Conservation (phyloP, 2,329 filamentous ascomycete species). For the Fusarium protoensiforme region DNA sequence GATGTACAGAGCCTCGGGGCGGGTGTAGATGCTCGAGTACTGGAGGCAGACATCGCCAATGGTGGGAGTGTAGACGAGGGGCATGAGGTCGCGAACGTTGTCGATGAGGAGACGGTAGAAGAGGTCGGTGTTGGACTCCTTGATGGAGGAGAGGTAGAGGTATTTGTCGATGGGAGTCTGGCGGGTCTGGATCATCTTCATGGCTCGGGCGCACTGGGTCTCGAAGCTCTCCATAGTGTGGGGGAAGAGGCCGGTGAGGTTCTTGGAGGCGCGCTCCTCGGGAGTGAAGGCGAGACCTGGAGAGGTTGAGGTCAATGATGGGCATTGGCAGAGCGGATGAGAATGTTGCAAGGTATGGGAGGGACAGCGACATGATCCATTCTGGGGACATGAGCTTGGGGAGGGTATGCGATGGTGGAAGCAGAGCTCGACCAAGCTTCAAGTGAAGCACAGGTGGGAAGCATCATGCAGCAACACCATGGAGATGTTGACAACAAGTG, state of each 20-base stretch:
- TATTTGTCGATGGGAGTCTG: slow-evolving; percentile 83
- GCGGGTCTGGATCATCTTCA: slow-evolving; percentile 79
- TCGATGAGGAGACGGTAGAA: slow-evolving; percentile 86
- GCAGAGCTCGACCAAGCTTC: not conserved
- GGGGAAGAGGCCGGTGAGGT: slow-evolving; percentile 73
- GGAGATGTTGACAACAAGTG: slow-evolving; percentile 18
- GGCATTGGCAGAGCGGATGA: not conserved
- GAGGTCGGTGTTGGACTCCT: slow-evolving; percentile 80
- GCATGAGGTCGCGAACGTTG: slow-evolving; percentile 81
- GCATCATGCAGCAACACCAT: slow-evolving; percentile 21
- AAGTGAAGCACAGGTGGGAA: not conserved
- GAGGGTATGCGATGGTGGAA: not conserved
- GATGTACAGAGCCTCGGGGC: slow-evolving; percentile 95
- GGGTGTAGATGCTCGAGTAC: slow-evolving; percentile 95
- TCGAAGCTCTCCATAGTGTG: slow-evolving; percentile 71
- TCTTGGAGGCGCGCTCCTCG: slow-evolving; percentile 71
- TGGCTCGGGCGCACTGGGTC: slow-evolving; percentile 72
- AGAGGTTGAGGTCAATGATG: slow-evolving; percentile 19
- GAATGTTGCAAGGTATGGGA: not conserved
- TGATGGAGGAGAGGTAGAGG: slow-evolving; percentile 81
- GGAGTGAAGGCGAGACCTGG: slow-evolving; percentile 72
- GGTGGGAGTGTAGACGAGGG: slow-evolving; percentile 87
- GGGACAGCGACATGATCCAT: not conserved
- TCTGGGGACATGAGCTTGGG: not conserved
- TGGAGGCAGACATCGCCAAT: slow-evolving; percentile 96